These are phyloP conservation scores for Acanthamoeba castellanii DNA, from an alignment of 208 protist genomes.

Conservation along the genomic window DNA sequence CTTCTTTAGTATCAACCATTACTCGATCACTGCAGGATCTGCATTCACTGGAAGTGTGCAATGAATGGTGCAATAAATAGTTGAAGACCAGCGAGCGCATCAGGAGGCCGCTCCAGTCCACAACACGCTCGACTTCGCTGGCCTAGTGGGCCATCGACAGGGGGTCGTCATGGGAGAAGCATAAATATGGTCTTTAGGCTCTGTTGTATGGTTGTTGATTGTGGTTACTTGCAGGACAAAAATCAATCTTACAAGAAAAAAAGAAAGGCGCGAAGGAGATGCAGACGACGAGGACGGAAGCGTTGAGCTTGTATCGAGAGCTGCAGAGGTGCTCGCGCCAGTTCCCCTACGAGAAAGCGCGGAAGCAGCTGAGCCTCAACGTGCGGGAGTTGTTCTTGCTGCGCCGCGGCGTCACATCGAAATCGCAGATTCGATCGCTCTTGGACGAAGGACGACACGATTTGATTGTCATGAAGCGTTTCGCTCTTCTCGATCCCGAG, in stretches of 20 bases:
- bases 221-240: no score
- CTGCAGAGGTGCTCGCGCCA: background rate
- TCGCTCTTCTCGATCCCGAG: background rate
- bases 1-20: no score
- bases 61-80: no score
- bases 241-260: background rate
- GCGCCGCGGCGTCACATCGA: background rate
- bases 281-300: background rate
- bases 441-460: conserved; percentile 4
- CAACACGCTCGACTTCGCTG: no score
- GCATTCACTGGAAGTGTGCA: no score
- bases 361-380: conserved; percentile 33
- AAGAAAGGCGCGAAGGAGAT: background rate
- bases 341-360: background rate
- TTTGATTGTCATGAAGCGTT: background rate
- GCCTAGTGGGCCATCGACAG: no score
- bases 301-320: conserved; percentile 1
- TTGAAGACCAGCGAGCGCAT: no score
- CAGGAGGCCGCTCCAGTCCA: no score
- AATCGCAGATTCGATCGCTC: background rate
- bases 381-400: conserved; percentile 56
- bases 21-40: no score
- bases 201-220: no score
- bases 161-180: no score
- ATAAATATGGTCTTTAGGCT: no score